phyloP scores from a whole-genome alignment of 768 basidiomycete genomes.

The Suillus fuscotomentosus region DNA sequence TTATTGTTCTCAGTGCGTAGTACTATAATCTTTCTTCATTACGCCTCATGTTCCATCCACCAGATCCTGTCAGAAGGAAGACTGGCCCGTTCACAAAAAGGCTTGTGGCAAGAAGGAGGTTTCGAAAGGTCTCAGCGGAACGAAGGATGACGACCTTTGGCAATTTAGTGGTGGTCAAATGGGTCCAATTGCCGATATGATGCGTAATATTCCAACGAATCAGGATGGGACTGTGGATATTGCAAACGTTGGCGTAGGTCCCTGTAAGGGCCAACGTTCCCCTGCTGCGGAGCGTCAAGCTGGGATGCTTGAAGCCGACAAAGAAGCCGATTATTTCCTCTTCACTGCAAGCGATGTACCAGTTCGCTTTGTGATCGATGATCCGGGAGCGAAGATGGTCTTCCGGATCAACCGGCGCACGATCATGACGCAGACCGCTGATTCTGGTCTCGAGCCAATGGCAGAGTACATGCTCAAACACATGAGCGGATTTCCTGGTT shows the following conservation, averaged over 20 bases:
- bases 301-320: slow-evolving; percentile 15
- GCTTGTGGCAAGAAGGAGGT: slow-evolving; percentile 18
- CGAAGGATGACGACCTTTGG: slow-evolving; percentile 15
- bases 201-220: neutral
- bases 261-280: slow-evolving; percentile 9
- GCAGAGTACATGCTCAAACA: slow-evolving; percentile 18
- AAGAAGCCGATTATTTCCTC: slow-evolving; percentile 18
- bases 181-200: slow-evolving; percentile 4
- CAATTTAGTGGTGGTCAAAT: neutral
- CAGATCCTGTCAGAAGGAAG: slow-evolving; percentile 17
- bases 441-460: slow-evolving; percentile 8
- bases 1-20: slow-evolving; percentile 17
- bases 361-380: slow-evolving; percentile 13
- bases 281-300: slow-evolving; percentile 19
- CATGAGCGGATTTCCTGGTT: slow-evolving; percentile 15
- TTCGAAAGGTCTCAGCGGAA: slow-evolving; percentile 19
- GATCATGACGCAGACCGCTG: slow-evolving; percentile 5
- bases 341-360: slow-evolving; percentile 16
- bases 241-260: slow-evolving; percentile 9
- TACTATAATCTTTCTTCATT: neutral
- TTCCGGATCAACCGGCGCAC: slow-evolving; percentile 16
- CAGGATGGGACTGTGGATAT: slow-evolving; percentile 1
- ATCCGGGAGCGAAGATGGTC: slow-evolving; percentile 8
- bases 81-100: slow-evolving; percentile 17
- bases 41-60: neutral